Conservation (phyloP, 2,329 filamentous ascomycete species). For the Chaetomium globosum region DNA sequence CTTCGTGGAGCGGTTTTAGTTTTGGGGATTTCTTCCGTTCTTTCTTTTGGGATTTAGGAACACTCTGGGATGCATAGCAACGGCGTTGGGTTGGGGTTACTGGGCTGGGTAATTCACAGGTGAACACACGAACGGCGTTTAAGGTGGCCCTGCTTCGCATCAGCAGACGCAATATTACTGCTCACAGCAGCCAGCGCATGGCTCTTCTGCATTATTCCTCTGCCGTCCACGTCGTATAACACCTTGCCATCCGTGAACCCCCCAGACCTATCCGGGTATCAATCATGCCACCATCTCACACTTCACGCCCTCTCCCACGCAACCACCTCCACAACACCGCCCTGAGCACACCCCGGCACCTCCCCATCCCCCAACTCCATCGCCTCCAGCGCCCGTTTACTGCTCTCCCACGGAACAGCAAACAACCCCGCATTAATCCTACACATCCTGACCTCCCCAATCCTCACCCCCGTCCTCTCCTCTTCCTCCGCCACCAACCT, state of each 20-base stretch:
- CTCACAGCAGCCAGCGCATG: not conserved
- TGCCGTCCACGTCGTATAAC: not conserved
- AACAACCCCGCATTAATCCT: conserved; percentile 33
- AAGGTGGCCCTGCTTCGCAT: not conserved
- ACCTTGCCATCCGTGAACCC: not conserved
- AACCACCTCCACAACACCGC: conserved; percentile 26
- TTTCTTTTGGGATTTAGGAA: not conserved
- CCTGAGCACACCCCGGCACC: conserved; percentile 26
- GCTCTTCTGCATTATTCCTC: not conserved
- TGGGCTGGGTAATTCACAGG: not conserved
- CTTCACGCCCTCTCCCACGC: conserved; percentile 21
- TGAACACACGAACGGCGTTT: conserved; percentile 6
- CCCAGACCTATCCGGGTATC: not conserved
- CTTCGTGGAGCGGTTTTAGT: not conserved
- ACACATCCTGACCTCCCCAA: conserved; percentile 35
- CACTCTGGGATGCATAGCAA: conserved; percentile 19
- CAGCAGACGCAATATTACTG: not conserved
- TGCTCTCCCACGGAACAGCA: conserved; percentile 32
- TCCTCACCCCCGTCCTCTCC: not conserved
- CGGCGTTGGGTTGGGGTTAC: conserved; percentile 17
- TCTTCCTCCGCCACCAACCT: conserved; percentile 25
- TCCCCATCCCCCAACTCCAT: conserved; percentile 27
- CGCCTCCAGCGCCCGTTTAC: conserved; percentile 24
- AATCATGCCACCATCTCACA: not conserved
- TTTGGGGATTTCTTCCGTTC: not conserved